Evolutionary conservation across 2,329 filamentous ascomycete species (phyloP).

Genomic region (Blastomyces parvus): DNA sequence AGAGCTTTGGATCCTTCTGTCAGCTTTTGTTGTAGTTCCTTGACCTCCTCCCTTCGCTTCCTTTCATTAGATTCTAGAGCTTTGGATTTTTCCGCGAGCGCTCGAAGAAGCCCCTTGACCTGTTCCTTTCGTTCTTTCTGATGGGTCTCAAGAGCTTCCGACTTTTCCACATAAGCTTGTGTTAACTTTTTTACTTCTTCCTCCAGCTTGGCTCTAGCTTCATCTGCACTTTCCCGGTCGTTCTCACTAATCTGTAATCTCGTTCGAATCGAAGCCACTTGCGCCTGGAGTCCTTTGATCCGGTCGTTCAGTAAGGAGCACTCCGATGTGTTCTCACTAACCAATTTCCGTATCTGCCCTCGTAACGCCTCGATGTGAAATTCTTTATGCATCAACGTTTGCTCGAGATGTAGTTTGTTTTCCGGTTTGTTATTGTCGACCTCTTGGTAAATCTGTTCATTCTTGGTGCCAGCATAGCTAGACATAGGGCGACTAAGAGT

Average conservation of each 20-base stretch:
- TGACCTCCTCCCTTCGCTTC: not conserved
- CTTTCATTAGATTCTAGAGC: not conserved
- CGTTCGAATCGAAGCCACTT: not conserved
- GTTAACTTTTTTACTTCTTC: not conserved
- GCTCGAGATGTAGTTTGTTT: constrained; percentile 3
- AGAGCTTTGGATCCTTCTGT: not conserved
- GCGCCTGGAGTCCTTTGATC: not conserved
- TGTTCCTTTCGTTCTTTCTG: not conserved
- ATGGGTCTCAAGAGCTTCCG: not conserved
- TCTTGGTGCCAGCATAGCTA: not conserved
- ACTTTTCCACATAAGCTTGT: not conserved
- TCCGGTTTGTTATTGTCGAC: not conserved
- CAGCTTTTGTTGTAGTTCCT: not conserved
- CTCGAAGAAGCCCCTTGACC: not conserved
- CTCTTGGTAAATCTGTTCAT: not conserved
- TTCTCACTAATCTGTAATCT: not conserved
- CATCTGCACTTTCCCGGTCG: not conserved
- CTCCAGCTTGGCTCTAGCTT: not conserved
- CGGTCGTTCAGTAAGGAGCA: not conserved
- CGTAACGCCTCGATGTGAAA: constrained; percentile 6
- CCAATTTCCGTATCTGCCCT: constrained; percentile 1
- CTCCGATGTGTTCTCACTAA: not conserved
- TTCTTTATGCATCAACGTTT: constrained; percentile 5
- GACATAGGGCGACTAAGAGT: not conserved
- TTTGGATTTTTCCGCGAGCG: not conserved